These are phyloP conservation scores for Erucastrum elatum DNA, from an alignment of 345 rosid species.

Conservation along the genomic window DNA sequence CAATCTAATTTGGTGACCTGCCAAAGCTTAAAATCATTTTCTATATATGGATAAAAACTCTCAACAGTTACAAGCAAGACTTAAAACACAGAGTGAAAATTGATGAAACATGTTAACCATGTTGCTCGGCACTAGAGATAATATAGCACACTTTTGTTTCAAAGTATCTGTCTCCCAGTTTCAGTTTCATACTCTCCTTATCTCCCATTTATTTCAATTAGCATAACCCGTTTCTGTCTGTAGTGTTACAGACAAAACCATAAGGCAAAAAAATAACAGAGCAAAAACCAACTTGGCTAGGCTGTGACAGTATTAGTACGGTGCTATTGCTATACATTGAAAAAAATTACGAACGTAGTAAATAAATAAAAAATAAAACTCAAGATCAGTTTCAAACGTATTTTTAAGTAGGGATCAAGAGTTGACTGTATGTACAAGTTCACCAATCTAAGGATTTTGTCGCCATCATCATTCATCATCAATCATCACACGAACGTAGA, in stretches of 20 bases:
- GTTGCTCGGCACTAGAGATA: neutral
- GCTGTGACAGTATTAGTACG: neutral
- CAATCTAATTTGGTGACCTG: neutral
- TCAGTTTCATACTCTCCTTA: neutral
- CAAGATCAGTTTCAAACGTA: slow-evolving; percentile 9
- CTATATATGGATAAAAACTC: neutral
- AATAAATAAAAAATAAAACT: neutral
- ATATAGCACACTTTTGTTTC: neutral
- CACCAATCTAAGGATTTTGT: slow-evolving; percentile 19
- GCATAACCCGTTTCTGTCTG: neutral
- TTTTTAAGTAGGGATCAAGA: slow-evolving; percentile 4
- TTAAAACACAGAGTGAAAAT: neutral
- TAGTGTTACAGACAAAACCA: neutral
- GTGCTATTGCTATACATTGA: neutral
- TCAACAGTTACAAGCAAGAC: neutral
- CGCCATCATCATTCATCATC: slow-evolving; percentile 29
- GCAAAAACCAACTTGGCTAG: neutral
- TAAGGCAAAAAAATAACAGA: slow-evolving; percentile 6
- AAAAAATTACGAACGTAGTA: slow-evolving; percentile 5
- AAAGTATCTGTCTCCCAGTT: neutral
- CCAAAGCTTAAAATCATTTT: neutral
- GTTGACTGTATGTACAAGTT: slow-evolving; percentile 23
- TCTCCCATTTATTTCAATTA: neutral
- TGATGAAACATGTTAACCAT: neutral
- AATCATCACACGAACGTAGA: slow-evolving; percentile 52